phyloP scores from a whole-genome alignment of 148 eudicot genomes.

The Arbutus unedo region DNA sequence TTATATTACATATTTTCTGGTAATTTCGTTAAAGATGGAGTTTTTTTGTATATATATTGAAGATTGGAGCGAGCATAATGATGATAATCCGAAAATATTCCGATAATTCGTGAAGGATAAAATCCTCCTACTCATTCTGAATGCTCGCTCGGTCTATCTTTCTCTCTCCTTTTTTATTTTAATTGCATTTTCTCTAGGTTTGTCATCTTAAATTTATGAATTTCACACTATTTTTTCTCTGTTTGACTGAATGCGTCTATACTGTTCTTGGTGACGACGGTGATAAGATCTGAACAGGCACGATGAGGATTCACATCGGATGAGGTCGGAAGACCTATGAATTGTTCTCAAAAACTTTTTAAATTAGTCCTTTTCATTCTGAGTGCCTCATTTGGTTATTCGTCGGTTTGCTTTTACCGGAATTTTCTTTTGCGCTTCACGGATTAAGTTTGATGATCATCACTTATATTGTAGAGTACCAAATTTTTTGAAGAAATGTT shows the following conservation, averaged over 20 bases:
- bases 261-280: no score
- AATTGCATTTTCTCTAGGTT: no score
- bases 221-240: no score
- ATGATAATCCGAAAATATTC: slow-evolving; percentile 14
- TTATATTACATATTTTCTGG: no score
- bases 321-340: slow-evolving; percentile 16
- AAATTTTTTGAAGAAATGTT: no score
- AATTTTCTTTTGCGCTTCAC: no score
- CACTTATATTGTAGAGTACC: no score
- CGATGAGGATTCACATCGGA: slow-evolving; percentile 16
- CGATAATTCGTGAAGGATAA: slow-evolving; percentile 22
- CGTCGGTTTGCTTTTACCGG: no score
- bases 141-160: slow-evolving; percentile 2
- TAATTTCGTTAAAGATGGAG: no score
- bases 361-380: slow-evolving; percentile 23
- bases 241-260: not conserved
- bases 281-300: not conserved
- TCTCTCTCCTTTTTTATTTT: not conserved
- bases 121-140: slow-evolving; percentile 34
- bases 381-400: no score
- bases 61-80: slow-evolving; percentile 15
- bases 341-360: not conserved
- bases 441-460: no score
- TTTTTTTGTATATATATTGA: not conserved
- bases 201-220: no score